Base-by-base conservation (phyloP, 192 early-diverging fungal genomes). In the Umbelopsis ramanniana region DNA sequence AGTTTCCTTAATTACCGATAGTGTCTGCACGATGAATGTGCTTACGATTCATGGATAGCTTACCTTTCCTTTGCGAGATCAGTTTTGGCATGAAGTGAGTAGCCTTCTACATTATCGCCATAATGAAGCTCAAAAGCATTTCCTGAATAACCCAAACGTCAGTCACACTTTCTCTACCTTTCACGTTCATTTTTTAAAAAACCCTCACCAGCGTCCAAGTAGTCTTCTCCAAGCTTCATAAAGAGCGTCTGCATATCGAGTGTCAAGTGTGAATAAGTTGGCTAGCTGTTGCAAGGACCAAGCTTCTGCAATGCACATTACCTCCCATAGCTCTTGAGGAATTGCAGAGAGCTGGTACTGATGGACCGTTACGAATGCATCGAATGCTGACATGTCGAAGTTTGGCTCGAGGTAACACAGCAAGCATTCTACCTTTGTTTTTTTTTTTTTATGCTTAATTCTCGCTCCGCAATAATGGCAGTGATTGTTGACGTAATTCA, bases 261-360 rank as follows among this genome's bases (percentile, higher is more conserved):
- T 15, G 12, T 53, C 0, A 46, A 45, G 46, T 3, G 35, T 17
- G 43, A 33, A 26, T 70, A 40, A 43, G 43, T 7, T 48, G 48
- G 12, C 23, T 11, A 6, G 46, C 46, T 22, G 4, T n/a, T 19
- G 50, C 37, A 50, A 57, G 17, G 43, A 14, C 0, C 12, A 52
- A 50, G 4, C 3, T 38, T 24, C 9, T 33, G n/a, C 6, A 0
- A 26, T 33, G 22, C 9, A 19, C 29, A 50, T 54, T 82, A 86
- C 85, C 79, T 86, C 76, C 85, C 85, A 86, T 52, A 86, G 69
- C 9, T 71, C 75, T 52, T 86, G 77, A 17, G 85, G 85, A 35
- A 86, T 84, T 53, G 72, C 48, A 1, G 77, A 79, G 0, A 86
- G 75, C 70, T 86, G 85, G 48, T 84, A 86, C 67, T 86, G 78